Evolutionary conservation across 73 alveolate species (phyloP).

Genomic region (Paramecium octaurelia): DNA sequence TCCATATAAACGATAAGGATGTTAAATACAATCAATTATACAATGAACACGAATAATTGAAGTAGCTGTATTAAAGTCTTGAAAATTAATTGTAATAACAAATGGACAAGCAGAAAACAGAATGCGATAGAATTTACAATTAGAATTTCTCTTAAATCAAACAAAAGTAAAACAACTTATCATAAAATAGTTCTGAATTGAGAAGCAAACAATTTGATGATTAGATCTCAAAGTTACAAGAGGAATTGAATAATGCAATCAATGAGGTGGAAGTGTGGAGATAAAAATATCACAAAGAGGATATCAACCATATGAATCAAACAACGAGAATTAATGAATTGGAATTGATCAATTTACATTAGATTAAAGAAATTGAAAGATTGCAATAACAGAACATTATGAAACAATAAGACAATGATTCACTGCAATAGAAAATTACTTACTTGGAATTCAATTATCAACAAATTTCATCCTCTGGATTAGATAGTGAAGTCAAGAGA

Average conservation of each 20-base stretch:
- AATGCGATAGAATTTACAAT: not conserved
- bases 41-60: not conserved
- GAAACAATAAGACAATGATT: conserved; percentile 4
- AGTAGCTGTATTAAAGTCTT: not conserved
- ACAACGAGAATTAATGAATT: not conserved
- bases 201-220: not conserved
- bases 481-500: conserved; percentile 30
- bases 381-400: not conserved
- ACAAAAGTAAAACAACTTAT: not conserved
- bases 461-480: not conserved
- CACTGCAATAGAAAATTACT: not conserved
- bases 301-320: not conserved
- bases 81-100: not conserved
- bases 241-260: not conserved
- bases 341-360: not conserved
- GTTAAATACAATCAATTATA: not conserved
- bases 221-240: not conserved
- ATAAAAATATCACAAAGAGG: not conserved
- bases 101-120: not conserved
- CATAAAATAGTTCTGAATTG: not conserved
- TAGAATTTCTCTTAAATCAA: not conserved
- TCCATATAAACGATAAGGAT: not conserved
- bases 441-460: conserved; percentile 21
- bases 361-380: conserved; percentile 4
- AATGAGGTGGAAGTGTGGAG: conserved; percentile 10